Percentiles rank a stretch among this genome's conserved stretches.
These are phyloP conservation scores for Casuarina glauca DNA, from an alignment of 306 rosid genomes.

Conservation along the genomic window DNA sequence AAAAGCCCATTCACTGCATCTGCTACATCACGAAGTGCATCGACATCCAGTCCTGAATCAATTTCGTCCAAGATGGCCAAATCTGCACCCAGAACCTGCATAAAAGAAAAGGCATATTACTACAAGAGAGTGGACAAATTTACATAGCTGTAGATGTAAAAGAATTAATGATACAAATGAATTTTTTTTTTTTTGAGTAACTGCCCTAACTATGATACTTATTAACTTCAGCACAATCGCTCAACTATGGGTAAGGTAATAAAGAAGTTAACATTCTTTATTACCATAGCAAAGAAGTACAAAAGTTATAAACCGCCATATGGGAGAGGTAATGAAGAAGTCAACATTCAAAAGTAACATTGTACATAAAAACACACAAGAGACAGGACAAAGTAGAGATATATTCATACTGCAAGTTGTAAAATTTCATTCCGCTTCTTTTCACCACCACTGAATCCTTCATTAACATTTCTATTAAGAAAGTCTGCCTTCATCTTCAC, in stretches of 20 bases:
- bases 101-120: neutral
- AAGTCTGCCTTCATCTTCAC: conserved; percentile 92
- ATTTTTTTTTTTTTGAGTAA: neutral
- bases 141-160: neutral
- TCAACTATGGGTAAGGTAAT: neutral
- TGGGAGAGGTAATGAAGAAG: neutral
- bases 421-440: conserved; percentile 88
- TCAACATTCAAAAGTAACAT: neutral
- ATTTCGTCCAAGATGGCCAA: conserved; percentile 89
- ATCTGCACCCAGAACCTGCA: conserved; percentile 94
- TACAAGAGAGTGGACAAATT: neutral
- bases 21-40: conserved; percentile 92
- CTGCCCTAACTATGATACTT: neutral
- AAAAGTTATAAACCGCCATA: neutral
- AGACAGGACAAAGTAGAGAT: neutral
- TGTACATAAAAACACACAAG: neutral
- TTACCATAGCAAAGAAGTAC: neutral
- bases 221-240: neutral
- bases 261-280: no score
- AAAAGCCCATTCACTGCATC: conserved; percentile 73
- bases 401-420: conserved; percentile 68
- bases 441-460: conserved; percentile 98
- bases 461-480: conserved; percentile 89
- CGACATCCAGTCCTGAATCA: conserved; percentile 97
- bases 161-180: neutral